Percentiles rank a stretch among this genome's conserved stretches.
These are phyloP conservation scores for Wickerhamiella kurtzmanii DNA, from an alignment of 805 yeast species.

Conservation along the genomic window DNA sequence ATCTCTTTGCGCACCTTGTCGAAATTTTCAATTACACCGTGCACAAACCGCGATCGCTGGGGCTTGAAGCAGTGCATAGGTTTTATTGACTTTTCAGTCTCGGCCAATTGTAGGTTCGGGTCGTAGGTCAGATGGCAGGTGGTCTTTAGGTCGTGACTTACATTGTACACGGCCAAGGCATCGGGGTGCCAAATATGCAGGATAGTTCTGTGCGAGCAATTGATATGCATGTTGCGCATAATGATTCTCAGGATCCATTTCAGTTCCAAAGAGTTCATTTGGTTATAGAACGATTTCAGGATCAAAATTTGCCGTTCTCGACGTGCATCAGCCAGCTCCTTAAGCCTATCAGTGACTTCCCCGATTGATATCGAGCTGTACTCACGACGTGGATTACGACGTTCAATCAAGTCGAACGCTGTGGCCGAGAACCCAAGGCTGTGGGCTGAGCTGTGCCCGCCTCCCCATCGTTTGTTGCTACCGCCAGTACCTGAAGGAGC, in stretches of 20 bases:
- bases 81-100: conserved; percentile 30
- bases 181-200: conserved; percentile 65
- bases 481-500: conserved; percentile 24
- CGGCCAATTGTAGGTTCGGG: conserved; percentile 32
- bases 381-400: conserved; percentile 32
- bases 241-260: conserved; percentile 57
- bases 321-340: conserved; percentile 29
- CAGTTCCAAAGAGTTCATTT: conserved; percentile 48
- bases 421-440: conserved; percentile 36
- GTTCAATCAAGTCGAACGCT: conserved; percentile 37
- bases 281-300: conserved; percentile 37
- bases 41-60: conserved; percentile 51
- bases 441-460: conserved; percentile 28
- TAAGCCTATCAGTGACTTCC: conserved; percentile 37
- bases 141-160: conserved; percentile 48
- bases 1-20: conserved; percentile 28
- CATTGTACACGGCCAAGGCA: conserved; percentile 48
- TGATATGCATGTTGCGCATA: conserved; percentile 35
- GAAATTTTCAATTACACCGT: conserved; percentile 39
- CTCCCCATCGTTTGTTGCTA: conserved; percentile 26
- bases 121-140: conserved; percentile 48
- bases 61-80: conserved; percentile 55
- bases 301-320: conserved; percentile 32
- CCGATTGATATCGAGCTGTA: conserved; percentile 33
- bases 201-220: conserved; percentile 46